A percentile compares a stretch with the other conserved stretches of the same genome.
phyloP scores from a whole-genome alignment of 495 filamentous ascomycete species.

The Penicillium coprophilum region DNA sequence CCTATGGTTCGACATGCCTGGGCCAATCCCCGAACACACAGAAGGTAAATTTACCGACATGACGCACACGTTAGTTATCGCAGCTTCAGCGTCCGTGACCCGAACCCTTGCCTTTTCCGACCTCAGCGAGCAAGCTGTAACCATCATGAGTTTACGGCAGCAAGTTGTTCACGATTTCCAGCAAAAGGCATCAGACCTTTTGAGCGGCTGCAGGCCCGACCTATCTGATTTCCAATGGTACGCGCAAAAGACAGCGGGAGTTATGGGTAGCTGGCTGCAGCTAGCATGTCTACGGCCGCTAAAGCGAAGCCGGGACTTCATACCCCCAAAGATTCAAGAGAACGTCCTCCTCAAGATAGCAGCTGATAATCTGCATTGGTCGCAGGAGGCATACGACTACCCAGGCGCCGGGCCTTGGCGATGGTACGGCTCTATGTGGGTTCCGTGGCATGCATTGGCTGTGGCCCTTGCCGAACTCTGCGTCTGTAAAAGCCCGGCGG shows the following conservation, averaged over 20 bases:
- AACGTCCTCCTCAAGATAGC: constrained; percentile 33
- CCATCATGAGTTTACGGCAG: constrained; percentile 28
- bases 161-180: constrained; percentile 34
- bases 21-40: constrained; percentile 17
- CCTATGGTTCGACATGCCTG: constrained; percentile 31
- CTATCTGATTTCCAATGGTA: constrained; percentile 31
- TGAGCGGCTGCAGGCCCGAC: constrained; percentile 28
- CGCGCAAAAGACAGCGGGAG: constrained; percentile 19
- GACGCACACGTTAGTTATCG: constrained; percentile 31
- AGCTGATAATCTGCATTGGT: constrained; percentile 30
- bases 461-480: constrained; percentile 68
- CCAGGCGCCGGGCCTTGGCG: constrained; percentile 31
- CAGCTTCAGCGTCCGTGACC: constrained; percentile 26
- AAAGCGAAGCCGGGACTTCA: constrained; percentile 25
- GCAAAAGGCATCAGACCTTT: constrained; percentile 20
- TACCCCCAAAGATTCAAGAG: constrained; percentile 26
- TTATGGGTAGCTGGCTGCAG: constrained; percentile 34
- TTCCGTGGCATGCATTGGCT: constrained; percentile 49
- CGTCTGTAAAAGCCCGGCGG: constrained; percentile 57
- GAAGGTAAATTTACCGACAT: constrained; percentile 35
- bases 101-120: constrained; percentile 33
- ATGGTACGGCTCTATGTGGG: constrained; percentile 43
- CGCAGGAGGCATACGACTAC: constrained; percentile 25
- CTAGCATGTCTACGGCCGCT: constrained; percentile 36
- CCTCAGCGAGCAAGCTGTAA: constrained; percentile 25